Evolutionary conservation across 495 filamentous ascomycete species (phyloP).

Genomic region (Penicillium ucsense): DNA sequence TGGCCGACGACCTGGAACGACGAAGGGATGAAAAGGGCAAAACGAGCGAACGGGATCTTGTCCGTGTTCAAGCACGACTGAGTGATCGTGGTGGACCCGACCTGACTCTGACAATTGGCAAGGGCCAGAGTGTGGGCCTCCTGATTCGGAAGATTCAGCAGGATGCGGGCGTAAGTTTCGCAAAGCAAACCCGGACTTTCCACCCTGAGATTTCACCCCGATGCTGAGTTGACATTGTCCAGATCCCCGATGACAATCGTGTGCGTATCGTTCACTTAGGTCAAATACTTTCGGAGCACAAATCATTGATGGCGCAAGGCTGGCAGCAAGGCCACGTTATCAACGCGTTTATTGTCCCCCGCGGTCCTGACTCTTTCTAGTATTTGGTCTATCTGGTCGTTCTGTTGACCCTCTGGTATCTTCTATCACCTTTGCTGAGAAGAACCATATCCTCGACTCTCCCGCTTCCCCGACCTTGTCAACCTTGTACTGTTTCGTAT

Average conservation of each 20-base stretch:
- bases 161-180: constrained; percentile 49
- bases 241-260: constrained; percentile 42
- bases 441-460: no score
- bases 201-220: no score
- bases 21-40: constrained; percentile 59
- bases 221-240: background rate
- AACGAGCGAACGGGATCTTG: constrained; percentile 39
- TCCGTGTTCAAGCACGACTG: constrained; percentile 53
- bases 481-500: background rate
- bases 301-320: constrained; percentile 54
- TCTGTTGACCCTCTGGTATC: background rate
- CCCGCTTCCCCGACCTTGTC: background rate
- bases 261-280: constrained; percentile 72
- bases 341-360: constrained; percentile 64
- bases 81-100: constrained; percentile 62
- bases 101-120: constrained; percentile 48
- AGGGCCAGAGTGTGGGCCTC: constrained; percentile 51
- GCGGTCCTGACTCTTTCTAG: background rate
- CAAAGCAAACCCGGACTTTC: background rate
- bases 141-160: constrained; percentile 54
- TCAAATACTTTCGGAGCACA: constrained; percentile 59
- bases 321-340: constrained; percentile 70
- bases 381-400: background rate
- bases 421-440: background rate
- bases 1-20: constrained; percentile 43